Base-by-base conservation (phyloP, 345 rosid genomes). In the Sonneratia alba region DNA sequence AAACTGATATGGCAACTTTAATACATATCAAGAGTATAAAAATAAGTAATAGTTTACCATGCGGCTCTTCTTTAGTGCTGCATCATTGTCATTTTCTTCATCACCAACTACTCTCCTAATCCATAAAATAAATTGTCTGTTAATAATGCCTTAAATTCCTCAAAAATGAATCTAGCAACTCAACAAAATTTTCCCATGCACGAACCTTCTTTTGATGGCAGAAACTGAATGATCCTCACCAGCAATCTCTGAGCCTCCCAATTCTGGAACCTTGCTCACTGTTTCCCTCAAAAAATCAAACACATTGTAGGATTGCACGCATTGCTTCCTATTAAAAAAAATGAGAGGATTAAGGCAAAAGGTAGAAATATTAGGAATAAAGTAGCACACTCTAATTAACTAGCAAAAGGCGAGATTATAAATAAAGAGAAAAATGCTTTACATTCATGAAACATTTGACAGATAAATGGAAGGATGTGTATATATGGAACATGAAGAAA, bases 221-320 rank as follows among this genome's bases (percentile, higher is more conserved):
- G 51, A 47, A 47, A 65, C 63, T 72, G 81, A 61, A 40, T 32
- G 70, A 69, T 90, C 89, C 75, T 87, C 89, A 22, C 71, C 75
- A 27, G 74, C 63, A 70, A 77, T 4, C 38, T 80, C 89, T 45
- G 74, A 71, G 49, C 85, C 82, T 71, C 85, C 83, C 34, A 85
- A 74, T 79, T 83, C 87, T 75, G 91, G 82, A 81, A 86, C 89
- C 77, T 86, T 85, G 71, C 74, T 40, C 0, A 90, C 89, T 66
- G 70, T 85, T 21, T 83, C 89, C 69, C 75, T 71, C 43, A 85
- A 79, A 71, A 79, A 84, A 68, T 83, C 85, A 72, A 80, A 80
- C 42, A 71, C 78, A 22, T 73, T 80, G 70, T 77, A 83, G 43
- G 69, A 73, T 63, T 83, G 79, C 22, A 83, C 80, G 71, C 81